phyloP scores from a whole-genome alignment of 1,139 yeast species.

The Saccharomycopsis hybrid region DNA sequence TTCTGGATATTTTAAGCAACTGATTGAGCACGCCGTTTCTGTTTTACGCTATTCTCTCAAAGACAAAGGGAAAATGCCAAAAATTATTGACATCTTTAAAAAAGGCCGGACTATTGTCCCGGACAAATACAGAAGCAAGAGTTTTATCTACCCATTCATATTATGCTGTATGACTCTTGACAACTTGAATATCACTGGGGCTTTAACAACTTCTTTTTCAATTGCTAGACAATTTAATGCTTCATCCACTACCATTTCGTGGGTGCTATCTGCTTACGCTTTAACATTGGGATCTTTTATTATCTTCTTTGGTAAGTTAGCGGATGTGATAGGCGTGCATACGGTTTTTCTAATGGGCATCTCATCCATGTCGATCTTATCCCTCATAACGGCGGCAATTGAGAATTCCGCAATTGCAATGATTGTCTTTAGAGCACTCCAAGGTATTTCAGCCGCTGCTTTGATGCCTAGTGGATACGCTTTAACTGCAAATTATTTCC shows the following conservation, averaged over 20 bases:
- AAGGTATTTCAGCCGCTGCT: slow-evolving; percentile 34
- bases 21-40: too few relatives aligned
- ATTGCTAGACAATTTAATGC: slow-evolving; percentile 19
- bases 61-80: too few relatives aligned
- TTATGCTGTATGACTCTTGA: slow-evolving; percentile 10
- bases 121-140: slow-evolving; percentile 16
- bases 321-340: slow-evolving; percentile 33
- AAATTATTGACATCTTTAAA: too few relatives aligned
- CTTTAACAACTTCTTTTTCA: neutral
- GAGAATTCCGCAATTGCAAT: slow-evolving; percentile 28
- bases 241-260: slow-evolving; percentile 27
- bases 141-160: slow-evolving; percentile 17
- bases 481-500: slow-evolving; percentile 29
- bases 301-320: slow-evolving; percentile 32
- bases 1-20: too few relatives aligned
- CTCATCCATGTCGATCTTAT: slow-evolving; percentile 25
- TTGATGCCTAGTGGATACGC: slow-evolving; percentile 31
- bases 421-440: slow-evolving; percentile 34
- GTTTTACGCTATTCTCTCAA: too few relatives aligned
- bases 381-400: slow-evolving; percentile 30
- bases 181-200: slow-evolving; percentile 16
- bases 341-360: slow-evolving; percentile 25
- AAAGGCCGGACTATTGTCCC: slow-evolving; percentile 21
- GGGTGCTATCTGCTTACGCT: slow-evolving; percentile 35
- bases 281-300: slow-evolving; percentile 34